Conservation (phyloP, 179 eudicot species). For the Silene vulgaris region DNA sequence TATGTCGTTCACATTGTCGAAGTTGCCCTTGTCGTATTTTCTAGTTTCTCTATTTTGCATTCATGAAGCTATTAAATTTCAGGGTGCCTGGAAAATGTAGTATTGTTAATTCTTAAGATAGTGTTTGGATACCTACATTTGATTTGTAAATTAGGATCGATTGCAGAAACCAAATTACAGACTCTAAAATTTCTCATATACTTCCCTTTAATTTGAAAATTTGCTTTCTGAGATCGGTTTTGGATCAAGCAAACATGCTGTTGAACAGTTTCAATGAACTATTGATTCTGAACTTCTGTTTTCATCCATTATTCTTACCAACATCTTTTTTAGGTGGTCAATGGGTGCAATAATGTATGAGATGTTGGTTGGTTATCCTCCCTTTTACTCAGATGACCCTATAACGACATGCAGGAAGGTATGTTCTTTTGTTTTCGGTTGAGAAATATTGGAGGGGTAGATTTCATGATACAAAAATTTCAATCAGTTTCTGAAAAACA, state of each 20-base stretch:
- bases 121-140: too few species aligned
- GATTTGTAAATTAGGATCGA: too few species aligned
- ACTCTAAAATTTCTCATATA: too few species aligned
- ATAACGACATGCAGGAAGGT: conserved; percentile 79
- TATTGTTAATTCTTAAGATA: background rate
- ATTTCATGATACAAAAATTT: background rate
- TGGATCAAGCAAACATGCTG: background rate
- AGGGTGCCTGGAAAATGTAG: conserved; percentile 5
- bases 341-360: conserved; percentile 87
- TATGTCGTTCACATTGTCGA: background rate
- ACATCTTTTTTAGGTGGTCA: conserved; percentile 66
- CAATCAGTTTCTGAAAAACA: background rate
- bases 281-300: conserved; percentile 41
- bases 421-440: conserved; percentile 18
- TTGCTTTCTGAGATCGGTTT: background rate
- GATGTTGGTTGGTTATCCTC: conserved; percentile 89
- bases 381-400: conserved; percentile 84
- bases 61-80: conserved; percentile 1
- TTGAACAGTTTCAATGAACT: background rate
- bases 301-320: conserved; percentile 15
- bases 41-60: background rate
- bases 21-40: background rate
- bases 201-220: background rate
- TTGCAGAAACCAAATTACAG: too few species aligned
- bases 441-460: conserved; percentile 3